Base-by-base conservation (phyloP, 2,329 filamentous ascomycete species). In the Venturia pyrina region DNA sequence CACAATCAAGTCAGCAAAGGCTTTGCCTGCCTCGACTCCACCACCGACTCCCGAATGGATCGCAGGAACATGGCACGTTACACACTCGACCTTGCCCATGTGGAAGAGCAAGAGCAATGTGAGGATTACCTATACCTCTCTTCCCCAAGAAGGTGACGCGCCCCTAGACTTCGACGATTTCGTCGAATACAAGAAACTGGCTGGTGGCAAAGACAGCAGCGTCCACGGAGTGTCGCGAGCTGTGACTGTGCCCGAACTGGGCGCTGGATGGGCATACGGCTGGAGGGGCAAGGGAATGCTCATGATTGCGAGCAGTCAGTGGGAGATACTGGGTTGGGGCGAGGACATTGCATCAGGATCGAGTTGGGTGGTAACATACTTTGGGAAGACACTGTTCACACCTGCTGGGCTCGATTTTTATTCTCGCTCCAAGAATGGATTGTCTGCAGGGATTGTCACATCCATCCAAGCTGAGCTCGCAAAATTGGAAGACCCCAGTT, bases 91-190 rank as follows among this genome's bases (percentile, higher is more conserved):
- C 71, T 24, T 78, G 75, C 78, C 84, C 68, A 92, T 95, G 89
- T 96, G 91, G 91, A 86, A 86, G 70, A 83, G 84, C 60, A 87
- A 89, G 64, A 87, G 87, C 74, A 95, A 95, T 76, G 90, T 96
- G 17, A 83, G 84, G 71, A 93, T 96, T 74, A 89, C 86, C 43
- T 96, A 96, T 80, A 83, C 77, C 11, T 75, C 82, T 0, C 80
- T 89, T 10, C n/a, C 74, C 81, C 0, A 80, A 88, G 17, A 80
- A 89, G 17, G 66, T 72, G 65, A 67, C 63, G 65, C 70, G 3
- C 68, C 70, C 8, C 69, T 75, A 63, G 65, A 75, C 66, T 77
- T 93, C 68, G 87, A 91, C 74, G 90, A 95, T 75, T 75, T 88
- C 2, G 90, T 95, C 68, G 83, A 84, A 66, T 91, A 90, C 75